These are phyloP conservation scores for Entomophthora muscae DNA, from an alignment of 371 early-diverging fungal species.

Conservation along the genomic window DNA sequence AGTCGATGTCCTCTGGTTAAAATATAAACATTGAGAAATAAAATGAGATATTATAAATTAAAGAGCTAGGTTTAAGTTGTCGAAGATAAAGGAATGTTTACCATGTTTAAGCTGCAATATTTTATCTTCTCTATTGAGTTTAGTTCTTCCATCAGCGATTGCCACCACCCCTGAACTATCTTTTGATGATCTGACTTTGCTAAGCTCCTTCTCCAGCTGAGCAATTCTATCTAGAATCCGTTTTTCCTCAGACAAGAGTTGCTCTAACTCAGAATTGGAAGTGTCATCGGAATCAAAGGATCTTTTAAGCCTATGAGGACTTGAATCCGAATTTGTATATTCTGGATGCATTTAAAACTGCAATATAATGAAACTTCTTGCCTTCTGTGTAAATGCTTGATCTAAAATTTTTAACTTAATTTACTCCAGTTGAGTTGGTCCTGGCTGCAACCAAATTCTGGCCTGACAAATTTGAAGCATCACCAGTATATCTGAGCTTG, in stretches of 20 bases:
- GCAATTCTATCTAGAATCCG: neutral
- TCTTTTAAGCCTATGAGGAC: neutral
- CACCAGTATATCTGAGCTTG: too few species aligned
- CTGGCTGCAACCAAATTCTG: too few species aligned
- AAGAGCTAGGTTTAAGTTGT: neutral
- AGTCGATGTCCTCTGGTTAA: constrained; percentile 22
- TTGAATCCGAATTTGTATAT: neutral
- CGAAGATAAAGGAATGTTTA: too few species aligned
- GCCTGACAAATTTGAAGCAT: too few species aligned
- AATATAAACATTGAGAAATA: neutral
- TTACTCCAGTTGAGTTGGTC: too few species aligned
- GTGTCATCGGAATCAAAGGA: neutral
- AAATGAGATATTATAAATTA: neutral
- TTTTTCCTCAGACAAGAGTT: neutral
- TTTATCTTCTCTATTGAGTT: neutral
- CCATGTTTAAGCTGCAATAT: neutral
- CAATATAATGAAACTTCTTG: too few species aligned
- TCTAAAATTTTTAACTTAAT: too few species aligned
- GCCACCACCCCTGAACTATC: neutral
- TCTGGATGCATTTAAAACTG: neutral
- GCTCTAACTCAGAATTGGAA: neutral
- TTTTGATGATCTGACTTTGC: neutral
- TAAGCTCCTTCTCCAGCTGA: neutral
- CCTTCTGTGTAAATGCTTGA: too few species aligned
- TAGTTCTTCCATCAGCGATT: neutral